A percentile compares a stretch with the other conserved stretches of the same genome.
Conservation (phyloP, 1,139 yeast species). For the Geotrichum restrictum region DNA sequence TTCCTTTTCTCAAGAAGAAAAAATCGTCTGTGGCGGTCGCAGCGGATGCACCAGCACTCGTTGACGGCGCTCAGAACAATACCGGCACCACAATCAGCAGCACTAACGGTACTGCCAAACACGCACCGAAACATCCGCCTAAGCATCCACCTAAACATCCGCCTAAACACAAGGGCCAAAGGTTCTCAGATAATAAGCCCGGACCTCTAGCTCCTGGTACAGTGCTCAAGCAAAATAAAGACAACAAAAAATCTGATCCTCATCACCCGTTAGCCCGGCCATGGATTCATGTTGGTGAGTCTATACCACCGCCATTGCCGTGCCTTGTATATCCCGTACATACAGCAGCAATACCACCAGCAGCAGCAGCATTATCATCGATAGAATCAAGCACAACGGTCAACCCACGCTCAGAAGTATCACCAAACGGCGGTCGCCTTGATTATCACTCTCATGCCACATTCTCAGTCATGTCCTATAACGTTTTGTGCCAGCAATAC, state of each 20-base stretch:
- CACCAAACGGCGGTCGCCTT: neutral
- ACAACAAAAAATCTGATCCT: neutral
- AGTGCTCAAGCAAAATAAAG: no score
- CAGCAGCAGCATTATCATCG: neutral
- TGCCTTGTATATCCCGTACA: neutral
- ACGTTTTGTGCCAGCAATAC: neutral
- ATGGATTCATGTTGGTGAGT: slow-evolving; percentile 7
- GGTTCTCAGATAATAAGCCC: neutral
- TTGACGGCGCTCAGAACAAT: neutral
- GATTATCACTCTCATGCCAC: neutral
- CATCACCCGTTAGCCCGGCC: neutral
- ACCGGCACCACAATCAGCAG: neutral
- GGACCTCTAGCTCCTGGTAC: neutral
- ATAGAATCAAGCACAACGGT: no score
- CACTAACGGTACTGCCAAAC: neutral
- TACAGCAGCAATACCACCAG: neutral
- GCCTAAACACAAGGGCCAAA: slow-evolving; percentile 17
- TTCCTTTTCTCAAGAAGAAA: slow-evolving; percentile 6
- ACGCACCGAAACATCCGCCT: neutral
- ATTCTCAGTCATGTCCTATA: slow-evolving; percentile 9
- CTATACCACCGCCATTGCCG: neutral
- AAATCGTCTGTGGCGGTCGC: slow-evolving; percentile 4
- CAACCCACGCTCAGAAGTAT: neutral
- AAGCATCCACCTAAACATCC: slow-evolving; percentile 1
- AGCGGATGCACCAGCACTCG: neutral